Conservation (phyloP, 257 asterid species). For the Przewalskia tangutica region DNA sequence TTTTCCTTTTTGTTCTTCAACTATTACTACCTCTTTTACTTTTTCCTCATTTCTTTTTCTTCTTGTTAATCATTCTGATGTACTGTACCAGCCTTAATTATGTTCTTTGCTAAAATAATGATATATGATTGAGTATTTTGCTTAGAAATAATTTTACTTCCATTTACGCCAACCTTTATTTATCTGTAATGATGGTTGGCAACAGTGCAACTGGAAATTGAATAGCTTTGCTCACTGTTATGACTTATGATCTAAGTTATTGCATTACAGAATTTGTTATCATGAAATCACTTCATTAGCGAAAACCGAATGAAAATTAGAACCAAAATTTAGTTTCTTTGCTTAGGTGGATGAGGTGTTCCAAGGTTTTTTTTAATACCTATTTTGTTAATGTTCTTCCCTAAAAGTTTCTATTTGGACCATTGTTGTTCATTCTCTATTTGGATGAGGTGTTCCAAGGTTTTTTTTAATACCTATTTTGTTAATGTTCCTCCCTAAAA, state of each 20-base stretch:
- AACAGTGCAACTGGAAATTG: background rate
- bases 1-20: slow-evolving; percentile 1
- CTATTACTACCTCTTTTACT: background rate
- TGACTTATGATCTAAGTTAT: background rate
- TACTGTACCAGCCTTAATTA: background rate
- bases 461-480: background rate
- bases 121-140: background rate
- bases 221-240: background rate
- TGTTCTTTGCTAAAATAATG: background rate
- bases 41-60: background rate
- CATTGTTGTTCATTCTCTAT: background rate
- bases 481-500: background rate
- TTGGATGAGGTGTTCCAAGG: background rate
- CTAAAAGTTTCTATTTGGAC: background rate
- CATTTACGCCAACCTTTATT: background rate
- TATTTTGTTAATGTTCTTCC: background rate
- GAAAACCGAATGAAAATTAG: background rate
- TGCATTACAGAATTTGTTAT: background rate
- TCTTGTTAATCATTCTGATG: background rate
- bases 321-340: background rate
- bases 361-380: background rate
- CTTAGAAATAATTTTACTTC: background rate
- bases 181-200: background rate
- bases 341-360: background rate
- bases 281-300: background rate